Evolutionary conservation across 768 basidiomycete genomes (phyloP), one percentile per base, ranked within the genome.

Genomic region (Kwoniella sp.): DNA sequence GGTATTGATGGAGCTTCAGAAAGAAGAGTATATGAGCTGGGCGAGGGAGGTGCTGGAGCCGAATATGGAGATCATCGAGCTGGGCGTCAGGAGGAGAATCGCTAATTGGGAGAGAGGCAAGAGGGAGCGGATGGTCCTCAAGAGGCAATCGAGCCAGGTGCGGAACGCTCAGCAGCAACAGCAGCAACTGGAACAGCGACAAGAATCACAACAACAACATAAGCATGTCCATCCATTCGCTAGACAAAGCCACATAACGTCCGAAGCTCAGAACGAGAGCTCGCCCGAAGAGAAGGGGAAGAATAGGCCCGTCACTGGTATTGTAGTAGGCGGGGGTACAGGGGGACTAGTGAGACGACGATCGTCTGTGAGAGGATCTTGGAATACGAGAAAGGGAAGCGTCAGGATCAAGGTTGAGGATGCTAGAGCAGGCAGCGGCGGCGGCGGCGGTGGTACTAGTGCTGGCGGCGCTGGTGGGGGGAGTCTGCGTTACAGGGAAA

Each of bases 71-170:
- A 28, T 25, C 23, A 28, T 51, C 5, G 50, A 51, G 50, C 17
- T 51, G 50, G 50, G 50, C 2, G 50, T 51, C 15, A 51, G 50
- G 50, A 23, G 50, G 50, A 51, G 50, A 23, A 51, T 51, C 22
- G 50, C 50, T 23, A 51, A 51, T 51, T 51, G 50, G 50, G 50
- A 51, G 23, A 23, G 50, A 8, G 50, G 23, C 15, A 51, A 51
- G 23, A 51, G 50, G 50, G 50, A 51, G 50, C 4, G 50, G 15
- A 51, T 51, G 50, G 41, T 45, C 41, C 41, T 45, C 41, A 45
- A 45, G 41, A 45, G 41, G 15, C 41, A 45, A 20, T 45, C 41
- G 41, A 45, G 41, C 15, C 41, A 20, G 41, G 17, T 20, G 3
- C 41, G 41, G 3, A 45, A 45, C 15, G 13, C 13, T 13, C 34